A percentile compares a stretch with the other conserved stretches of the same genome.
Evolutionary conservation across 768 basidiomycete species (phyloP).

Genomic region (Lactarius indigo): DNA sequence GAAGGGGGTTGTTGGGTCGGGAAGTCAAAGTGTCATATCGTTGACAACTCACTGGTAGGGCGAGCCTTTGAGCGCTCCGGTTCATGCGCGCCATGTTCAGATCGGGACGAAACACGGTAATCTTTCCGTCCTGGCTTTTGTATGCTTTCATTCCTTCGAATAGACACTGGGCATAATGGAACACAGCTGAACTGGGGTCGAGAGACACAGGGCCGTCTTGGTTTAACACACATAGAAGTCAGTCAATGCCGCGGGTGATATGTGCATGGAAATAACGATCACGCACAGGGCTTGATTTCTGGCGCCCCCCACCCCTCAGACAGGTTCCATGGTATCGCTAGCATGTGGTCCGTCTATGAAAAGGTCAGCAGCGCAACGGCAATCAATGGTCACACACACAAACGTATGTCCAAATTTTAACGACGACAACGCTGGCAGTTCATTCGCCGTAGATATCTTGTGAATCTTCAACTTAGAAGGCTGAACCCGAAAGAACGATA

Average conservation of each 20-base stretch:
- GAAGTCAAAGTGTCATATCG: not conserved
- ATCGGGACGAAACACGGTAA: conserved; percentile 49
- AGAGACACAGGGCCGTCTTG: conserved; percentile 44
- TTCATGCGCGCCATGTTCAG: conserved; percentile 54
- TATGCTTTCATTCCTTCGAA: conserved; percentile 56
- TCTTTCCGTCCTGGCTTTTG: conserved; percentile 40
- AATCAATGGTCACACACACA: not conserved
- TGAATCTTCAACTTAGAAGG: conserved; percentile 11
- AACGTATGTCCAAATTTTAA: conserved; percentile 26
- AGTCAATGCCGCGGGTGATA: conserved; percentile 2
- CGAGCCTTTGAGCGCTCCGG: conserved; percentile 41
- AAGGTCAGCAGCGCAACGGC: not conserved
- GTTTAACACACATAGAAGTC: not conserved
- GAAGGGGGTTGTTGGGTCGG: not conserved
- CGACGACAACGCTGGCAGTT: conserved; percentile 16
- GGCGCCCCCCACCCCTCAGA: conserved; percentile 44
- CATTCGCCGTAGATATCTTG: conserved; percentile 13
- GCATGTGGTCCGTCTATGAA: conserved; percentile 38
- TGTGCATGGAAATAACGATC: not conserved
- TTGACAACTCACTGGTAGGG: conserved; percentile 29
- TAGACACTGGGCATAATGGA: conserved; percentile 50
- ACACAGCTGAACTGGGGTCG: conserved; percentile 49
- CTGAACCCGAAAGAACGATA: conserved; percentile 7
- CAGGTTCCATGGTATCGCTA: conserved; percentile 39
- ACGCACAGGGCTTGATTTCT: conserved; percentile 43